These are phyloP conservation scores for Paecilomyces formosus DNA, from an alignment of 2,329 filamentous ascomycete species.

Conservation along the genomic window DNA sequence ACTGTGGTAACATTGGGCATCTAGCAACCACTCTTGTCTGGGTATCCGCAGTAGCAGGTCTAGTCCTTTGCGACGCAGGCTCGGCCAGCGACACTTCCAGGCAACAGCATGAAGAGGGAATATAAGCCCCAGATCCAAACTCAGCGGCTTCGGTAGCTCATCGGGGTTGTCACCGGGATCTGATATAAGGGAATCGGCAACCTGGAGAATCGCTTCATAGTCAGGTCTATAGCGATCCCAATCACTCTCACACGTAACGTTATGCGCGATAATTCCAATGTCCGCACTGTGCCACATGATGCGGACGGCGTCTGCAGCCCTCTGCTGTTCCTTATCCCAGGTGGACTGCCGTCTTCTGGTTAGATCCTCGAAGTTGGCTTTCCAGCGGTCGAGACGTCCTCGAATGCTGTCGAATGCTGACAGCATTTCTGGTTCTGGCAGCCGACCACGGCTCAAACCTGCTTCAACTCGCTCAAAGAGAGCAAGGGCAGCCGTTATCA, in stretches of 20 bases:
- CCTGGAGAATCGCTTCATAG: background rate
- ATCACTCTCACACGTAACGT: background rate
- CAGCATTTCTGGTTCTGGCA: background rate
- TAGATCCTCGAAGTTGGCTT: conserved; percentile 6
- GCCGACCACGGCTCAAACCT: background rate
- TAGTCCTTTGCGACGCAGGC: conserved; percentile 9
- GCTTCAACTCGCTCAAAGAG: background rate
- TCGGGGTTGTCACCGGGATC: conserved; percentile 2
- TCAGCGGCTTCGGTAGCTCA: conserved; percentile 5
- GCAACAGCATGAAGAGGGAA: conserved; percentile 13
- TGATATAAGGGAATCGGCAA: background rate
- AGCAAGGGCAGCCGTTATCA: background rate
- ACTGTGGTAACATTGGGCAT: conserved; percentile 7
- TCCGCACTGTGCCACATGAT: conserved; percentile 5
- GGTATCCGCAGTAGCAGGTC: conserved; percentile 9
- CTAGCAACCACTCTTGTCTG: conserved; percentile 9
- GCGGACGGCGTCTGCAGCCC: conserved; percentile 7
- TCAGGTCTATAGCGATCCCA: background rate
- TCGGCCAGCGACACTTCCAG: conserved; percentile 15
- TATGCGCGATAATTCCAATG: conserved; percentile 3
- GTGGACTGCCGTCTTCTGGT: background rate
- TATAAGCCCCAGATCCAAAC: conserved; percentile 10
- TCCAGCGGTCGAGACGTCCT: background rate
- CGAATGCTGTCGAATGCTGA: background rate
- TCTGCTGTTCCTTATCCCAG: conserved; percentile 5